Percentiles rank a stretch among this genome's conserved stretches.
phyloP scores from a whole-genome alignment of 2,329 filamentous ascomycete genomes.

The Xylaria sp. region DNA sequence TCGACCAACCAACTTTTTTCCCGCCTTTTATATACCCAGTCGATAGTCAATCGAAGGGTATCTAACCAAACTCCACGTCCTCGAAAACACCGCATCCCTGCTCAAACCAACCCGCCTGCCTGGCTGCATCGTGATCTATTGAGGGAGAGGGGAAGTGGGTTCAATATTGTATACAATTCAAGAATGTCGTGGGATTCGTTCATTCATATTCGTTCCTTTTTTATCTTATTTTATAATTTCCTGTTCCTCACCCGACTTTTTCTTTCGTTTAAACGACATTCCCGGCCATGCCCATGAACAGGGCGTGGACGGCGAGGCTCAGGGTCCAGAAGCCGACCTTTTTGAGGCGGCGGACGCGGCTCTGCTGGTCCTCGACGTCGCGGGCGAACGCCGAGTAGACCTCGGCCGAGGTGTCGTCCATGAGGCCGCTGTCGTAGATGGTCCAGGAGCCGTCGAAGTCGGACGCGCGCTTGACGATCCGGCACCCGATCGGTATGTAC shows the following conservation, averaged over 20 bases:
- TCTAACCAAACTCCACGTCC: not conserved
- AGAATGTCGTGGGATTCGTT: no score
- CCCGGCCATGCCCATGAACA: slow-evolving; percentile 93
- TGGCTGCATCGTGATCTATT: no score
- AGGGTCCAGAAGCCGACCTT: slow-evolving; percentile 97
- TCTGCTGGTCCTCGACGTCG: slow-evolving; percentile 88
- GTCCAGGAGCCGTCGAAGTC: slow-evolving; percentile 98
- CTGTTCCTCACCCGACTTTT: not conserved
- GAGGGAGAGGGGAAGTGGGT: not conserved
- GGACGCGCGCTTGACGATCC: slow-evolving; percentile 82
- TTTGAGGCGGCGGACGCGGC: slow-evolving; percentile 82
- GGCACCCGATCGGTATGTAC: slow-evolving; percentile 93
- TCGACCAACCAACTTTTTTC: no score
- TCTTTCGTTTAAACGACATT: slow-evolving; percentile 57
- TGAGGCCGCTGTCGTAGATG: slow-evolving; percentile 86
- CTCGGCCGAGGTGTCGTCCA: slow-evolving; percentile 92
- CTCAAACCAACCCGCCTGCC: no score
- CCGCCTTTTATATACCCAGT: no score
- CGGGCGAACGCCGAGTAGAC: slow-evolving; percentile 92
- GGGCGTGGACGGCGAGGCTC: slow-evolving; percentile 86
- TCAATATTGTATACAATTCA: no score
- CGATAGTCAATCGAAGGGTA: no score
- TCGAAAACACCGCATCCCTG: no score
- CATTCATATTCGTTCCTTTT: not conserved
- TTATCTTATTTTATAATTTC: not conserved